These are phyloP conservation scores for Torulaspora indica DNA, from an alignment of 805 yeast species.

Conservation along the genomic window DNA sequence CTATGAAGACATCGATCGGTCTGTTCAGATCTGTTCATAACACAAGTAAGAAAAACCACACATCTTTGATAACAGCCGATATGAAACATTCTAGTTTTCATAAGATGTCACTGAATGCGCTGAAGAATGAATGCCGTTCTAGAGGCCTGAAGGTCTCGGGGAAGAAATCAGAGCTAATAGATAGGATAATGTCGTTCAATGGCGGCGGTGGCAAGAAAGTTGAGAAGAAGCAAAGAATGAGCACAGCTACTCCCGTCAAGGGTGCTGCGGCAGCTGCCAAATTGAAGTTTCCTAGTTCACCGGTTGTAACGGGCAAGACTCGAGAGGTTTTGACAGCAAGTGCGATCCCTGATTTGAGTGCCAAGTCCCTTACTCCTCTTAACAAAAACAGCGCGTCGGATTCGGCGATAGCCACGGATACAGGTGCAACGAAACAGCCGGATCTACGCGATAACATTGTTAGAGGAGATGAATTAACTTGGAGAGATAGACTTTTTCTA, in stretches of 20 bases:
- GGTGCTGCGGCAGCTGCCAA: background rate
- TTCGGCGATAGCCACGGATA: constrained; percentile 5
- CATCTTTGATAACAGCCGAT: constrained; percentile 8
- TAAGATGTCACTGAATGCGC: constrained; percentile 48
- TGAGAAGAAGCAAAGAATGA: background rate
- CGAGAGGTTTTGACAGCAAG: background rate
- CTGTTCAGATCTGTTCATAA: constrained; percentile 5
- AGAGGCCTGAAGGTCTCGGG: constrained; percentile 63
- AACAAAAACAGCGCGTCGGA: background rate
- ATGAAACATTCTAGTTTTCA: constrained; percentile 7
- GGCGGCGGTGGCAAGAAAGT: background rate
- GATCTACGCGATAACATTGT: constrained; percentile 4
- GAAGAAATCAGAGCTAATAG: constrained; percentile 51
- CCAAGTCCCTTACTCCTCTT: background rate
- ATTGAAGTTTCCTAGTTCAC: background rate
- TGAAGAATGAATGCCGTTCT: constrained; percentile 54
- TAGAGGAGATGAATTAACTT: constrained; percentile 17
- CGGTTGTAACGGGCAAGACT: background rate
- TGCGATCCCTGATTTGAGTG: background rate
- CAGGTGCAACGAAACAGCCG: constrained; percentile 5
- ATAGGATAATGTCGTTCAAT: constrained; percentile 20
- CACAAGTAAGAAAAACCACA: constrained; percentile 6
- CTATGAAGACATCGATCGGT: background rate
- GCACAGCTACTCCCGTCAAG: background rate
- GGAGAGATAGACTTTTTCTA: constrained; percentile 27